These are phyloP conservation scores for Penicillium polonicum DNA, from an alignment of 2,329 filamentous ascomycete genomes.

Conservation along the genomic window DNA sequence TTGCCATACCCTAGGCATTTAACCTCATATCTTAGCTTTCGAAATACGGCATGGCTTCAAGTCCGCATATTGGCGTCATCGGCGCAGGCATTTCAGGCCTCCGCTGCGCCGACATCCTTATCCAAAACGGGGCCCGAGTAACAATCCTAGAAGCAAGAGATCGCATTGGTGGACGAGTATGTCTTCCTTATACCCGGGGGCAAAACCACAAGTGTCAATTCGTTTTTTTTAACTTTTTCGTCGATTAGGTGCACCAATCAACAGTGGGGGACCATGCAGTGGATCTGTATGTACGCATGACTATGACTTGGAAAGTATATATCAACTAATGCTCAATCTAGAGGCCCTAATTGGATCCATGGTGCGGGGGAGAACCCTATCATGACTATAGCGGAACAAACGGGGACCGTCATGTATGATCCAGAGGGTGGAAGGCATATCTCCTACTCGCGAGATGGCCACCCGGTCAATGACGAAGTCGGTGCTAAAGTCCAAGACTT, in stretches of 20 bases:
- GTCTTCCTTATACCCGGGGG: conserved; percentile 12
- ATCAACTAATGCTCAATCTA: conserved; percentile 25
- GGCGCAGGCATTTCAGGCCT: conserved; percentile 62
- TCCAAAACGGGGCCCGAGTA: conserved; percentile 55
- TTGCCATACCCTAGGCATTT: not conserved
- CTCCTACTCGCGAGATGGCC: conserved; percentile 50
- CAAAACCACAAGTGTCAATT: not conserved
- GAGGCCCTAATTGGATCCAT: conserved; percentile 66
- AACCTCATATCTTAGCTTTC: not conserved
- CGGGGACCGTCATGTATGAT: conserved; percentile 51
- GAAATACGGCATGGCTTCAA: conserved; percentile 33
- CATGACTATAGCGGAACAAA: conserved; percentile 54
- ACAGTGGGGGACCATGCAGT: conserved; percentile 51
- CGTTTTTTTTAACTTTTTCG: conserved; percentile 7
- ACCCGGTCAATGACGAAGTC: conserved; percentile 37
- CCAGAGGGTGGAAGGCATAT: conserved; percentile 53
- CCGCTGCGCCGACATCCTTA: conserved; percentile 58
- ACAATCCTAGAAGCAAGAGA: conserved; percentile 61
- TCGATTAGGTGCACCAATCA: conserved; percentile 50
- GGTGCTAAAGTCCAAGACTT: conserved; percentile 41
- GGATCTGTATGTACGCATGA: conserved; percentile 51
- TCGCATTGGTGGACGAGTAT: conserved; percentile 58
- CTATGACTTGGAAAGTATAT: not conserved
- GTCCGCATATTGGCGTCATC: conserved; percentile 56
- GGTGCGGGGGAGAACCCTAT: conserved; percentile 61